These are phyloP conservation scores for Pythium grandisporangium DNA, from an alignment of 352 stramenopile species.

Conservation along the genomic window DNA sequence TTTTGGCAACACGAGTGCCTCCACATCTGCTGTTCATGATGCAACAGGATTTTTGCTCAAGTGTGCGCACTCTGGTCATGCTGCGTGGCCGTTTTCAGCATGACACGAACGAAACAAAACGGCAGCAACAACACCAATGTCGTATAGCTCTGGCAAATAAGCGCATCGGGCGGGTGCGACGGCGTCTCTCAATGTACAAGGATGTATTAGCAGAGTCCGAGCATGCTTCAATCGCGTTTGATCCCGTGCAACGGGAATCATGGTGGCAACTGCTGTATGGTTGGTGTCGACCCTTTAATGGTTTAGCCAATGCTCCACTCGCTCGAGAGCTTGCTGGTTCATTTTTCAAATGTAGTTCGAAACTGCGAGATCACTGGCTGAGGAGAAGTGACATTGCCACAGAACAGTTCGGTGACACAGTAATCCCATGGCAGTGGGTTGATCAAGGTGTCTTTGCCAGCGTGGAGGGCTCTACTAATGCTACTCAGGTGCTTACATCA, in stretches of 20 bases:
- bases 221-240: not conserved
- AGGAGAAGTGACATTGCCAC: conserved; percentile 34
- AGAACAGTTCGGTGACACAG: conserved; percentile 12
- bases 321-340: conserved; percentile 10
- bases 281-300: conserved; percentile 35
- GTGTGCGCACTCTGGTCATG: conserved; percentile 17
- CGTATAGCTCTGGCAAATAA: no score
- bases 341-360: conserved; percentile 19
- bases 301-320: conserved; percentile 19
- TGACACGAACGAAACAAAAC: no score
- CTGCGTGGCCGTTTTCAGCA: no score
- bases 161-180: no score
- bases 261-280: conserved; percentile 26
- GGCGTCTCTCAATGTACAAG: no score
- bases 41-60: conserved; percentile 52
- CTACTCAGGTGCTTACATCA: no score
- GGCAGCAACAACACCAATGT: no score
- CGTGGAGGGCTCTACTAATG: no score
- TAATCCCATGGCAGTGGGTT: conserved; percentile 39
- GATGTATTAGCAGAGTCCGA: no score
- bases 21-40: conserved; percentile 39
- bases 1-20: no score
- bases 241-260: conserved; percentile 10
- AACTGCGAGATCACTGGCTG: conserved; percentile 24
- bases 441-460: no score